phyloP scores from a whole-genome alignment of 192 early-diverging fungal species.

The Entophlyctis helioformis region DNA sequence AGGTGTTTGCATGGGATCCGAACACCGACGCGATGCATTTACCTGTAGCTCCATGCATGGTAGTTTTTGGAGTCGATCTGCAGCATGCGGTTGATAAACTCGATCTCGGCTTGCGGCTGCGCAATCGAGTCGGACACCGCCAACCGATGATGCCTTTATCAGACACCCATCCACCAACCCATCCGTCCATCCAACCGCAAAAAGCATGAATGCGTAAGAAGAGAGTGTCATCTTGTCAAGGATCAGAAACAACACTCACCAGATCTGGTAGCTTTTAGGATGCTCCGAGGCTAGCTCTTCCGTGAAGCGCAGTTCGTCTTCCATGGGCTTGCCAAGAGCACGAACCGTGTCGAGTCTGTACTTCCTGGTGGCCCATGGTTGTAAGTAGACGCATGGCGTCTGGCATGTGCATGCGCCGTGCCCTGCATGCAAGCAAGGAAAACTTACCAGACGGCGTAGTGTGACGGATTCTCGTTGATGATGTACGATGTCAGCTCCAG shows the following conservation, averaged over 20 bases:
- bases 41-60: constrained; percentile 93
- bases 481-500: constrained; percentile 70
- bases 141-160: constrained; percentile 71
- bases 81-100: constrained; percentile 58
- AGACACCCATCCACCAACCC: neutral
- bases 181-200: too few relatives aligned
- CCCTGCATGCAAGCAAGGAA: too few relatives aligned
- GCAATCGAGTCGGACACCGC: constrained; percentile 48
- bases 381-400: too few relatives aligned
- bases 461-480: constrained; percentile 75
- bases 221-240: too few relatives aligned
- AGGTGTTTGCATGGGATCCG: neutral
- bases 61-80: constrained; percentile 91
- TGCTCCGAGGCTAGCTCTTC: constrained; percentile 54
- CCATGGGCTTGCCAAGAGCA: constrained; percentile 51
- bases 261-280: constrained; percentile 93
- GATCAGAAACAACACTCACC: too few relatives aligned
- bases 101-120: constrained; percentile 50
- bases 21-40: neutral
- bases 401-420: too few relatives aligned
- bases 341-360: constrained; percentile 75
- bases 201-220: too few relatives aligned
- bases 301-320: constrained; percentile 68
- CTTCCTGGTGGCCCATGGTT: too few relatives aligned
- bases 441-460: constrained; percentile 92